phyloP scores from a whole-genome alignment of 352 stramenopile genomes.

The Pythium guiyangense region DNA sequence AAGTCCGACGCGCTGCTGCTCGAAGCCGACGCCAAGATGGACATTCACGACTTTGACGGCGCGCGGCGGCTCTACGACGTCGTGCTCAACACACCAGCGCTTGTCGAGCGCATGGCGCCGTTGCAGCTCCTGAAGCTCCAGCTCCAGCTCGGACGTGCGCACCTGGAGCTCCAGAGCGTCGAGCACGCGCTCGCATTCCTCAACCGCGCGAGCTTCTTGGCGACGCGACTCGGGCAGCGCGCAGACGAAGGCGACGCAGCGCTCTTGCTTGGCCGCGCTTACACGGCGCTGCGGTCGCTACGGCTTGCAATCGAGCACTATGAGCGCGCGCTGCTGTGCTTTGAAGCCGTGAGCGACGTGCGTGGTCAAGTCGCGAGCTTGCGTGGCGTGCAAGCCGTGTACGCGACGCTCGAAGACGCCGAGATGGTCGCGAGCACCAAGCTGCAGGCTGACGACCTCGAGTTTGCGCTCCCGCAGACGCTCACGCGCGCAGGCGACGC shows the following conservation, averaged over 20 bases:
- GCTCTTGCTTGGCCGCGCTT: conserved; percentile 25
- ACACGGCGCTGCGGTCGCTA: conserved; percentile 39
- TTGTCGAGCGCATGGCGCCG: conserved; percentile 32
- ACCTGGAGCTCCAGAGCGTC: conserved; percentile 31
- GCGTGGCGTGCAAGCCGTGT: conserved; percentile 43
- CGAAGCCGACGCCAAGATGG: conserved; percentile 57
- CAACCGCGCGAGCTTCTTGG: conserved; percentile 35
- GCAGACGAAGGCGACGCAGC: conserved; percentile 29
- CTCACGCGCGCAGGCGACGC: conserved; percentile 25
- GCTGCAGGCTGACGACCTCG: conserved; percentile 57
- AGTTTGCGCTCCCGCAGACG: conserved; percentile 56
- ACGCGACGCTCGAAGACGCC: conserved; percentile 41
- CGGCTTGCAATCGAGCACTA: conserved; percentile 49
- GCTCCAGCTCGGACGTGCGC: conserved; percentile 31
- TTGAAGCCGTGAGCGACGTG: conserved; percentile 39
- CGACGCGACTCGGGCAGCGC: conserved; percentile 22
- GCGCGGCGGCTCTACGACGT: conserved; percentile 40
- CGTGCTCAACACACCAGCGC: conserved; percentile 30
- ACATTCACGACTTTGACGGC: conserved; percentile 41
- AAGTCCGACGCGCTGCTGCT: conserved; percentile 42
- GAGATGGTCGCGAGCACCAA: conserved; percentile 43
- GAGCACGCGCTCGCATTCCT: conserved; percentile 52
- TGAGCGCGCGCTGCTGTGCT: conserved; percentile 44
- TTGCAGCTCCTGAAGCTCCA: conserved; percentile 25
- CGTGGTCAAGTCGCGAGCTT: conserved; percentile 51